These are phyloP conservation scores for Pleoardoris graminearum DNA, from an alignment of 2,329 filamentous ascomycete species.

Conservation along the genomic window DNA sequence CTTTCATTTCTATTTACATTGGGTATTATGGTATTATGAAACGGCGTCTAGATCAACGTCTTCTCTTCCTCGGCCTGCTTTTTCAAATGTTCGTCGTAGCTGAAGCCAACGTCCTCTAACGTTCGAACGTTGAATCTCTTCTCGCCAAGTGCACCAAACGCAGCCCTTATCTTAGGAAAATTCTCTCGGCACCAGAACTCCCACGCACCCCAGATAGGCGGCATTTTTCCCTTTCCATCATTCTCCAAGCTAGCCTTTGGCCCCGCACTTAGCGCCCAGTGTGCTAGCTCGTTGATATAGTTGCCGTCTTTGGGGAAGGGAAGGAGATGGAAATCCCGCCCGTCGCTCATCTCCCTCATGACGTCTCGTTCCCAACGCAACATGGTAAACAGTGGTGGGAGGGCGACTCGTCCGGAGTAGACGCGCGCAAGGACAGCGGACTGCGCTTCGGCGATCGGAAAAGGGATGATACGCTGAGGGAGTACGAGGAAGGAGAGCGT, in stretches of 20 bases:
- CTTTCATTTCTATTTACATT: too few species aligned
- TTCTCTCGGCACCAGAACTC: conserved; percentile 72
- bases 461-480: conserved; percentile 84
- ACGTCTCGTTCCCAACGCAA: conserved; percentile 63
- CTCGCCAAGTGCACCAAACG: conserved; percentile 69
- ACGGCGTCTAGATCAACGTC: conserved; percentile 12
- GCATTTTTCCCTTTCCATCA: conserved; percentile 62
- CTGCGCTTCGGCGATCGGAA: conserved; percentile 78
- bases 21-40: too few species aligned
- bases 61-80: conserved; percentile 10
- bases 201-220: conserved; percentile 71
- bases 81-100: conserved; percentile 50
- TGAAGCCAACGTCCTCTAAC: conserved; percentile 73
- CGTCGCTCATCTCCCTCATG: conserved; percentile 50
- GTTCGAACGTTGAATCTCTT: conserved; percentile 60
- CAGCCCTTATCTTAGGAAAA: conserved; percentile 70
- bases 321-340: conserved; percentile 58
- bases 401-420: conserved; percentile 69
- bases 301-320: conserved; percentile 65
- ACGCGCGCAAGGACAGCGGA: conserved; percentile 75
- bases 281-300: conserved; percentile 70
- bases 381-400: conserved; percentile 70
- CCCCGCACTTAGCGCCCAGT: conserved; percentile 59
- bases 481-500: conserved; percentile 77
- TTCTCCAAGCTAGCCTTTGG: conserved; percentile 47